A percentile compares a stretch with the other conserved stretches of the same genome.
Conservation (phyloP, 495 filamentous ascomycete species). For the Coniosporium apollinis region DNA sequence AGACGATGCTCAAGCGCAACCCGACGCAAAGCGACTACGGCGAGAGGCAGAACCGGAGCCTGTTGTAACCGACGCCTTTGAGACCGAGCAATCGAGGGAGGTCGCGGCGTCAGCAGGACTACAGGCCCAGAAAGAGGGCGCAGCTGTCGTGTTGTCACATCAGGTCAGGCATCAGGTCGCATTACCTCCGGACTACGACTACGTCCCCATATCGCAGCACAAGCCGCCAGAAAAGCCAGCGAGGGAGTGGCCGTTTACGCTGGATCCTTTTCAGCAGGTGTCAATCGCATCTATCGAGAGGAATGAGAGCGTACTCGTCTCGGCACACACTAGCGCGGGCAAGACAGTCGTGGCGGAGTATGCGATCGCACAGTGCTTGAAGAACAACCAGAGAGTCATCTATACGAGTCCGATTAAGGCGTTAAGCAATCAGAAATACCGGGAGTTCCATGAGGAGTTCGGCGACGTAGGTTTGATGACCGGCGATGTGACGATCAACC, state of each 20-base stretch:
- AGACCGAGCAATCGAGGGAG: slow-evolving; percentile 89
- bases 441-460: slow-evolving; percentile 90
- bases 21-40: slow-evolving; percentile 56
- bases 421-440: slow-evolving; percentile 93
- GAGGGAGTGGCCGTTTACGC: slow-evolving; percentile 64
- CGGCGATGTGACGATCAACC: slow-evolving; percentile 97
- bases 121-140: slow-evolving; percentile 43
- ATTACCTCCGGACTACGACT: slow-evolving; percentile 81
- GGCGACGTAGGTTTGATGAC: slow-evolving; percentile 98
- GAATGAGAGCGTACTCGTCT: slow-evolving; percentile 89
- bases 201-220: slow-evolving; percentile 83
- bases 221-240: slow-evolving; percentile 72
- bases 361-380: slow-evolving; percentile 92
- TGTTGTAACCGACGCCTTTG: slow-evolving; percentile 80
- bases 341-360: slow-evolving; percentile 98
- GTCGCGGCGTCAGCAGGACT: slow-evolving; percentile 70
- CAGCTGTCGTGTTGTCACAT: slow-evolving; percentile 69
- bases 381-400: slow-evolving; percentile 93
- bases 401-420: slow-evolving; percentile 99
- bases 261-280: slow-evolving; percentile 93
- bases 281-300: slow-evolving; percentile 87
- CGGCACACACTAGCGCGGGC: slow-evolving; percentile 91
- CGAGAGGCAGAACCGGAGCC: slow-evolving; percentile 59
- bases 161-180: slow-evolving; percentile 98
- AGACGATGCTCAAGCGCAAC: slow-evolving; percentile 25